A percentile compares a stretch with the other conserved stretches of the same genome.
phyloP scores from a whole-genome alignment of 2,329 filamentous ascomycete species.

The Venturia asperata region DNA sequence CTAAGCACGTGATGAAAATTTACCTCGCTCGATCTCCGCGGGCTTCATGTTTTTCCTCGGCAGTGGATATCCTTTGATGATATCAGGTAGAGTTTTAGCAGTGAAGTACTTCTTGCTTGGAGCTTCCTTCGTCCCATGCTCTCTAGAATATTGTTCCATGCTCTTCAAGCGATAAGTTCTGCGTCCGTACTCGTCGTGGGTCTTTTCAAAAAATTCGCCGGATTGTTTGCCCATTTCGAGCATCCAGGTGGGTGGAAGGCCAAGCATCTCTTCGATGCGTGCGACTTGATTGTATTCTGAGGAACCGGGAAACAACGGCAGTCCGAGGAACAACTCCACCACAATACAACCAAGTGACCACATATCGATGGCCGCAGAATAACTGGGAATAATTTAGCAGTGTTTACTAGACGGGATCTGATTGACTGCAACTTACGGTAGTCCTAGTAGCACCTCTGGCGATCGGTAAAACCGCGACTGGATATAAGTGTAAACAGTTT shows the following conservation, averaged over 20 bases:
- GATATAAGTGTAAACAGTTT: constrained; percentile 98
- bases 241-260: constrained; percentile 97
- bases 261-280: constrained; percentile 95
- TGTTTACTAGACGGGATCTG: background rate
- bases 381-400: constrained; percentile 40
- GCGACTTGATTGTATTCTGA: constrained; percentile 99
- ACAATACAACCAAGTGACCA: constrained; percentile 99
- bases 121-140: constrained; percentile 94
- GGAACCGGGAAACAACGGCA: constrained; percentile 91
- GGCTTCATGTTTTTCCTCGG: constrained; percentile 99
- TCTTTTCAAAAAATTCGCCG: constrained; percentile 94
- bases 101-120: constrained; percentile 99
- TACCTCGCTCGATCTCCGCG: constrained; percentile 91
- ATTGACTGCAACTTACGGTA: constrained; percentile 50
- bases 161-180: constrained; percentile 88
- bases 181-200: constrained; percentile 82
- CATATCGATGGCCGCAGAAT: constrained; percentile 99
- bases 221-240: constrained; percentile 97
- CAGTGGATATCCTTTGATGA: constrained; percentile 97
- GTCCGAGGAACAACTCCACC: constrained; percentile 89
- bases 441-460: constrained; percentile 86
- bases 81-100: constrained; percentile 86
- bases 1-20: constrained; percentile 25
- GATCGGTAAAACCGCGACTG: constrained; percentile 97
- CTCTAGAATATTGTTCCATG: constrained; percentile 95